Conservation (phyloP, 176 grass and related monocot genomes). For the Olyra latifolia region DNA sequence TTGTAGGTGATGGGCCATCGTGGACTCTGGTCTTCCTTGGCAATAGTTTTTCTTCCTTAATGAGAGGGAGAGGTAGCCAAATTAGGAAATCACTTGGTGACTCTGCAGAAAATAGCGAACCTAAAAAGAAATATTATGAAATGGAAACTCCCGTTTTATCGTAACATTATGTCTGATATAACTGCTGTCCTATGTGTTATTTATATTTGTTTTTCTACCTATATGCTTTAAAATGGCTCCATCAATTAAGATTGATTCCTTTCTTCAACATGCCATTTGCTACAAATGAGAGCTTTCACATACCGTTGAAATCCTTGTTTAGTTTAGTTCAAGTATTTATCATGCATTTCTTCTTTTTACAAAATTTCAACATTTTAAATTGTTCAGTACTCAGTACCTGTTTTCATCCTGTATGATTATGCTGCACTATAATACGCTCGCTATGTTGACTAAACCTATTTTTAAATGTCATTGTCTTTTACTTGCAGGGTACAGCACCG, state of each 20-base stretch:
- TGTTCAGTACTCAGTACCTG: background rate
- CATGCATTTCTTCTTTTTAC: background rate
- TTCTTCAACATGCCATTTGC: background rate
- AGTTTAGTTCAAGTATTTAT: background rate
- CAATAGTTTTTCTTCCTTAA: no score
- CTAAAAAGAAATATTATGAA: no score
- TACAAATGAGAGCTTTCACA: background rate
- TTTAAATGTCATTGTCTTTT: background rate
- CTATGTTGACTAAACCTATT: background rate
- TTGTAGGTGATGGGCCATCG: no score
- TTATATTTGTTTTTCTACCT: background rate
- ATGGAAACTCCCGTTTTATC: background rate
- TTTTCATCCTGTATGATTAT: background rate
- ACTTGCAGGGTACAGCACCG: conserved; percentile 72
- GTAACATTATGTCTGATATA: background rate
- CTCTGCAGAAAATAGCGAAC: no score
- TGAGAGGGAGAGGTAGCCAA: no score
- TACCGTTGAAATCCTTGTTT: conserved; percentile 19
- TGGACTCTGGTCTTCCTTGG: no score
- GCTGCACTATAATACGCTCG: background rate
- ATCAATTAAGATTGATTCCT: conserved; percentile 5
- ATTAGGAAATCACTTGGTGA: no score
- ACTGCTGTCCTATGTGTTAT: background rate
- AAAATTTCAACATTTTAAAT: background rate
- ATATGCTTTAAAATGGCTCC: background rate